Evolutionary conservation across 169 alveolate genomes (phyloP).

Genomic region (Eimeria necatrix): DNA sequence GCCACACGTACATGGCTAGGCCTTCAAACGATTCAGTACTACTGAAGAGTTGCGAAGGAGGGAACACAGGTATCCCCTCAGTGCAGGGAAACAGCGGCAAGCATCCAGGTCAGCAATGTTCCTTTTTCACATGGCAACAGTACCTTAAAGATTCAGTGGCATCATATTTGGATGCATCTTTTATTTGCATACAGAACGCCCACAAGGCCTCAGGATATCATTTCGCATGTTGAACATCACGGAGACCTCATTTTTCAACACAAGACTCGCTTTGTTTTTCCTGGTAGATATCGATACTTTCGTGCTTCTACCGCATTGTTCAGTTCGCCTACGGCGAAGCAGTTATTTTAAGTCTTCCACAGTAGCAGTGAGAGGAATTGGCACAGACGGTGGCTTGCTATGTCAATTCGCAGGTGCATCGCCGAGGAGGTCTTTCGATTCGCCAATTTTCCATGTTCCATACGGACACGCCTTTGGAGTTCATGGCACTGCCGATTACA

Average conservation of each 20-base stretch:
- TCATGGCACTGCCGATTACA: slow-evolving; percentile 85
- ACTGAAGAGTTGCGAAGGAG: slow-evolving; percentile 42
- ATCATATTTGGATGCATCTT: neutral
- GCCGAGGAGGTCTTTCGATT: slow-evolving; percentile 79
- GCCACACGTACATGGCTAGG: slow-evolving; percentile 72
- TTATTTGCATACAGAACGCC: neutral
- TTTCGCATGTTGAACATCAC: slow-evolving; percentile 85
- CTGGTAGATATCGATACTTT: slow-evolving; percentile 13
- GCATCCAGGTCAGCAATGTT: neutral
- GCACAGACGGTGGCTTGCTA: neutral
- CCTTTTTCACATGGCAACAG: neutral
- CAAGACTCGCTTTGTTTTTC: slow-evolving; percentile 82
- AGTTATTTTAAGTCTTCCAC: neutral
- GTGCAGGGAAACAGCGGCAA: neutral
- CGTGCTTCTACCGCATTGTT: neutral
- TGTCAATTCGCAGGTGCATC: slow-evolving; percentile 55
- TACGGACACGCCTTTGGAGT: slow-evolving; percentile 86
- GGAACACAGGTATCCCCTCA: neutral
- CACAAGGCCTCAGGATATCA: slow-evolving; percentile 76
- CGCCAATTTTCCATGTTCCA: slow-evolving; percentile 81
- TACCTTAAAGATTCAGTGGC: neutral
- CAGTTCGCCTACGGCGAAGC: no score
- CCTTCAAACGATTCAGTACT: slow-evolving; percentile 69
- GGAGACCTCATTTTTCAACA: slow-evolving; percentile 83
- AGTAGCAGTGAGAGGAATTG: neutral